A percentile compares a stretch with the other conserved stretches of the same genome.
These are phyloP conservation scores for Tillandsia leiboldiana DNA, from an alignment of 176 grass and related monocot species.

Conservation along the genomic window DNA sequence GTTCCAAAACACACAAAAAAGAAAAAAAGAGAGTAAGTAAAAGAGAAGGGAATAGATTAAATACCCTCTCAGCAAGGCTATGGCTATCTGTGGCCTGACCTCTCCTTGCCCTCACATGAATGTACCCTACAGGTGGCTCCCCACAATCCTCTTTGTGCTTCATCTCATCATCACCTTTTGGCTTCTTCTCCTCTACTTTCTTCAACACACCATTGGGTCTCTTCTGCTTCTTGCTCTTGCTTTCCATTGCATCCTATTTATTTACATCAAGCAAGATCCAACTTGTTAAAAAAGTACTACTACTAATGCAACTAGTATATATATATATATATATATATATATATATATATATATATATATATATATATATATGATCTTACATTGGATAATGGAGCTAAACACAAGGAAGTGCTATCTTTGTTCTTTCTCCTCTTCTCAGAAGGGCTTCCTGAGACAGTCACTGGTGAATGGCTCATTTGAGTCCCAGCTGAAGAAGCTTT, in stretches of 20 bases:
- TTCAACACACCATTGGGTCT: conserved; percentile 7
- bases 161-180: background rate
- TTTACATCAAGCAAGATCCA: background rate
- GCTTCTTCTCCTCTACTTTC: conserved; percentile 11
- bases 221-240: conserved; percentile 23
- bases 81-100: conserved; percentile 34
- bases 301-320: background rate
- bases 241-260: conserved; percentile 17
- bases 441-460: background rate
- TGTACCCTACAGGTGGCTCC: conserved; percentile 16
- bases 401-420: conserved; percentile 2
- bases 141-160: background rate
- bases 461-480: background rate
- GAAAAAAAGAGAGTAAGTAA: background rate
- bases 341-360: background rate
- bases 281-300: background rate
- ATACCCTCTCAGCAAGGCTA: conserved; percentile 30
- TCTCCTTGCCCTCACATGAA: conserved; percentile 37
- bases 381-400: conserved; percentile 1
- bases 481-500: conserved; percentile 1
- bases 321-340: background rate
- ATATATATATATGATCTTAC: conserved; percentile 5
- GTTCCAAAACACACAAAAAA: background rate
- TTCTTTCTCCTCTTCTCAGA: conserved; percentile 6
- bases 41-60: background rate